Evolutionary conservation across 176 grass and related monocot species (phyloP).

Genomic region (Lolium perenne): DNA sequence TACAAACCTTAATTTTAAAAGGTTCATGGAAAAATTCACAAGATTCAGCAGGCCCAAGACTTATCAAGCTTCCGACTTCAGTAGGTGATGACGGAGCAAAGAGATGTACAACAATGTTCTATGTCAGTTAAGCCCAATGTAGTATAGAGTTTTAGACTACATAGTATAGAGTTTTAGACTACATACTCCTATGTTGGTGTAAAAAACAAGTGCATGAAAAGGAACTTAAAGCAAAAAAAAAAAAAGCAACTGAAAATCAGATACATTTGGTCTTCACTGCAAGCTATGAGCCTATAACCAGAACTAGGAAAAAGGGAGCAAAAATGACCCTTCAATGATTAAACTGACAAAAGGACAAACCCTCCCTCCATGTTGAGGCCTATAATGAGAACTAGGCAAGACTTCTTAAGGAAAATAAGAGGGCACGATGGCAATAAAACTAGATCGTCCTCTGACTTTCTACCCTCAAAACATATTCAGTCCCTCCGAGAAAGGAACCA

Average conservation of each 20-base stretch:
- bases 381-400: too few relatives aligned
- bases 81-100: conserved; percentile 93
- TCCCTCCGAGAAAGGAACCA: too few relatives aligned
- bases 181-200: not conserved
- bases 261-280: not conserved
- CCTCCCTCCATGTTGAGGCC: not conserved
- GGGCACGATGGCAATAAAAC: too few relatives aligned
- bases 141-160: conserved; percentile 14
- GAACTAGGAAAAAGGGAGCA: not conserved
- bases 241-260: not conserved
- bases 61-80: conserved; percentile 89
- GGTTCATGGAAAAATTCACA: conserved; percentile 99
- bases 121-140: conserved; percentile 14
- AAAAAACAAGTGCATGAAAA: not conserved
- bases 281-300: conserved; percentile 7
- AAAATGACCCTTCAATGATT: not conserved
- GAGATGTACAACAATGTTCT: conserved; percentile 46
- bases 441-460: too few relatives aligned
- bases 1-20: conserved; percentile 95
- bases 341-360: not conserved
- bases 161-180: not conserved
- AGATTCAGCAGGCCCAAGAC: conserved; percentile 83
- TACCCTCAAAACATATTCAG: too few relatives aligned
- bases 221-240: not conserved
- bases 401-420: too few relatives aligned